These are phyloP conservation scores for Nyssa sinensis DNA, from an alignment of 148 eudicot species.

Conservation along the genomic window DNA sequence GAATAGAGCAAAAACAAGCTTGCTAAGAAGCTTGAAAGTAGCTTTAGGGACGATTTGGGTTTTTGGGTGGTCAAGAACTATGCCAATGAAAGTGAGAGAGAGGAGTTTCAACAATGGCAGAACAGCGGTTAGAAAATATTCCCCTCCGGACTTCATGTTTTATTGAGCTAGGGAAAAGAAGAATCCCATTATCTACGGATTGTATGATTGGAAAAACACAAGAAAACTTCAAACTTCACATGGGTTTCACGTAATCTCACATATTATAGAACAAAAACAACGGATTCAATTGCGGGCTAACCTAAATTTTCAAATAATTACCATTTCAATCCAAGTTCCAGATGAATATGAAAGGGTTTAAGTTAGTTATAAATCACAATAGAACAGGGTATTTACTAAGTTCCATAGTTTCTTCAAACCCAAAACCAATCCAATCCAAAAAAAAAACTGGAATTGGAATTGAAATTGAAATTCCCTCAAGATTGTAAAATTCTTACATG, in stretches of 20 bases:
- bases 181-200: conserved; percentile 13
- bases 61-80: conserved; percentile 61
- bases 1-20: conserved; percentile 85
- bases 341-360: no score
- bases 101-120: conserved; percentile 71
- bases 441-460: no score
- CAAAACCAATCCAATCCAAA: not conserved
- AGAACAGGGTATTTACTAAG: not conserved
- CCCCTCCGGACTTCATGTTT: conserved; percentile 28
- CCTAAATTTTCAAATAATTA: no score
- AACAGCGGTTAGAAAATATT: conserved; percentile 44
- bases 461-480: no score
- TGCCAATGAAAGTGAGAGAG: conserved; percentile 55
- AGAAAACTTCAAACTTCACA: not conserved
- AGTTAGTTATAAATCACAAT: no score
- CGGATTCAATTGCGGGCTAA: no score
- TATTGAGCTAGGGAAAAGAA: conserved; percentile 18
- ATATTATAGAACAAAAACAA: not conserved
- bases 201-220: conserved; percentile 11
- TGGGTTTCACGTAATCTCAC: not conserved
- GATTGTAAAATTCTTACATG: no score
- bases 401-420: not conserved
- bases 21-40: conserved; percentile 86
- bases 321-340: no score
- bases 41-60: conserved; percentile 69